Evolutionary conservation across 306 rosid species (phyloP).

Genomic region (Sindora glabra): DNA sequence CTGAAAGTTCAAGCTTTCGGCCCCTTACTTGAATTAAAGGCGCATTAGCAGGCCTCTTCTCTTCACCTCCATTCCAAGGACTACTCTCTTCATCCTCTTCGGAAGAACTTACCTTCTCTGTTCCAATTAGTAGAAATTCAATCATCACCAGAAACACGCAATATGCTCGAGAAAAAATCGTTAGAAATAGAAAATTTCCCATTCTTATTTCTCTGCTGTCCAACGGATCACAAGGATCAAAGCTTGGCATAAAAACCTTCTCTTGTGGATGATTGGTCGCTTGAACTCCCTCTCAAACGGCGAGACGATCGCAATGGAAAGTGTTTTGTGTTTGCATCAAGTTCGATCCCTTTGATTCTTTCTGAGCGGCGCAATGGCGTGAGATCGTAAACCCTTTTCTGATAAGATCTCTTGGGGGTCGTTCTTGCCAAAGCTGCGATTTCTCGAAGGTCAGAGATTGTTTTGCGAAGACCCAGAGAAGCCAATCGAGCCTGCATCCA

Average conservation of each 20-base stretch:
- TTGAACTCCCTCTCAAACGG: not conserved
- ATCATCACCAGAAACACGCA: not conserved
- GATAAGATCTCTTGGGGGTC: not conserved
- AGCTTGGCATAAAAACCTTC: conserved; percentile 2
- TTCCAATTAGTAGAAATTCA: not conserved
- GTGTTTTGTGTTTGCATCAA: not conserved
- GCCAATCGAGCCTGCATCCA: conserved; percentile 41
- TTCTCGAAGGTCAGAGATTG: conserved; percentile 37
- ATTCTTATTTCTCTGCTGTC: not conserved
- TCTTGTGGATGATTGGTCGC: not conserved
- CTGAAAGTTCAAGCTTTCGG: conserved; percentile 21
- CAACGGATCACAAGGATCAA: not conserved
- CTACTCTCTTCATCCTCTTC: conserved; percentile 8
- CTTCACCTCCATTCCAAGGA: not conserved
- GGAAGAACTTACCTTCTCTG: not conserved
- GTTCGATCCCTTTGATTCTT: conserved; percentile 24
- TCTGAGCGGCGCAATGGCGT: conserved; percentile 52
- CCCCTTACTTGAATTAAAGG: conserved; percentile 28
- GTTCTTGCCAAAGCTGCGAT: conserved; percentile 8
- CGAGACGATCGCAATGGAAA: not conserved
- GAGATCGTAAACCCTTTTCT: conserved; percentile 9
- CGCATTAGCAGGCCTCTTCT: conserved; percentile 49
- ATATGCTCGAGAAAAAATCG: not conserved
- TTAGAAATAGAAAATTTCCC: not conserved
- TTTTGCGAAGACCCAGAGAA: conserved; percentile 39